Evolutionary conservation across 768 basidiomycete genomes (phyloP), one percentile per base, ranked within the genome.

Genomic region (Tubosaeta brunneosetosa): DNA sequence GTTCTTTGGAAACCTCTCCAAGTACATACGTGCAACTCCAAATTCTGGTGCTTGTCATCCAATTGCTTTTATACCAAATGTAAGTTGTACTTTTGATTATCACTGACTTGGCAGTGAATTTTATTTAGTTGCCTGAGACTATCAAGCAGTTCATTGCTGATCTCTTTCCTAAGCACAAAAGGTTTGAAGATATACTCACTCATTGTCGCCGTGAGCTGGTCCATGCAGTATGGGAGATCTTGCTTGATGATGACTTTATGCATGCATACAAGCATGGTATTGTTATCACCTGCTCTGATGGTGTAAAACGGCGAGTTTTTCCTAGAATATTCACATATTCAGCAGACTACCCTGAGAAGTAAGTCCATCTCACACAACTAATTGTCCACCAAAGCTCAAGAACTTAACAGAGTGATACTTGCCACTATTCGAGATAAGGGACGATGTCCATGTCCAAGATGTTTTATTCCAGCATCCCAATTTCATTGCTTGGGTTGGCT

Each of bases 361-460:
- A 13, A 11, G 33, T 13, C 3, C 4, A 34, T n/a, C n/a, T n/a
- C n/a, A n/a, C n/a, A n/a, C n/a, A n/a, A n/a, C n/a, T n/a, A n/a
- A n/a, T n/a, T n/a, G n/a, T n/a, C n/a, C n/a, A n/a, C n/a, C n/a
- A n/a, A n/a, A n/a, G n/a, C n/a, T n/a, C n/a, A n/a, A n/a, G n/a
- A n/a, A n/a, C n/a, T n/a, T n/a, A n/a, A n/a, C n/a, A n/a, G n/a
- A n/a, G n/a, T n/a, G n/a, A n/a, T 72, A 0, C 9, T 72, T 0
- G 67, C 63, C 3, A 64, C 59, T 1, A 59, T 72, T 10, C 55
- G 53, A 6, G 62, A 71, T n/a, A 54, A 64, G 16, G 71, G 69
- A 0, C 19, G 16, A 5, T 71, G 64, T 33, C 70, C 60, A 2
- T 72, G 71, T 49, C 68, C 71, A 11, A 47, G 61, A 0, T 71